phyloP scores from a whole-genome alignment of 225 moss, liverwort and hornwort genomes.

The Marchantia polymorpha region DNA sequence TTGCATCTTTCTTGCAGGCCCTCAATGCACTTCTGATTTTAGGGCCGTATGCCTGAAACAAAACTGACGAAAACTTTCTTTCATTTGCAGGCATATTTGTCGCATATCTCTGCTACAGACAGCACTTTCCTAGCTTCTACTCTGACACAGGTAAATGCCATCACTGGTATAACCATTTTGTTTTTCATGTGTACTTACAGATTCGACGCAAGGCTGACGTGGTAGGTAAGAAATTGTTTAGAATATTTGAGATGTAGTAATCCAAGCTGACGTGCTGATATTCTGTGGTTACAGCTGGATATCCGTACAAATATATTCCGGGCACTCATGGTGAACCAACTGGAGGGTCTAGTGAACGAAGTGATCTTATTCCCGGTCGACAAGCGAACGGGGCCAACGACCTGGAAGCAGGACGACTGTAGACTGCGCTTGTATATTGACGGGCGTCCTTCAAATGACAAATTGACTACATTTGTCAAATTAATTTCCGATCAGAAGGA shows the following conservation, averaged over 20 bases:
- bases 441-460: background rate
- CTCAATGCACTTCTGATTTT: too few relatives aligned
- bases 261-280: background rate
- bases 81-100: slow-evolving; percentile 39
- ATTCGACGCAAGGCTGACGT: background rate
- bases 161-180: background rate
- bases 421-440: background rate
- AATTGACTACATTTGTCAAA: too few relatives aligned
- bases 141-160: slow-evolving; percentile 51
- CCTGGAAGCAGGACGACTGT: slow-evolving; percentile 15
- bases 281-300: slow-evolving; percentile 24
- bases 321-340: slow-evolving; percentile 26
- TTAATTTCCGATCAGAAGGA: too few relatives aligned
- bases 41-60: too few relatives aligned
- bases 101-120: slow-evolving; percentile 59
- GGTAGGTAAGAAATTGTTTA: background rate
- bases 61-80: background rate
- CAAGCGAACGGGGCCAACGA: background rate
- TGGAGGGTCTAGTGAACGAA: background rate
- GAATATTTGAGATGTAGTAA: background rate
- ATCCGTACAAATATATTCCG: slow-evolving; percentile 38
- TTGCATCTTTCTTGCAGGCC: too few relatives aligned
- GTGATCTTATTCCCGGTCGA: background rate
- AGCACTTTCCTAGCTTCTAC: slow-evolving; percentile 62
- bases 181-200: background rate